Conservation (phyloP, 805 yeast species). For the Osmozyma mogii region DNA sequence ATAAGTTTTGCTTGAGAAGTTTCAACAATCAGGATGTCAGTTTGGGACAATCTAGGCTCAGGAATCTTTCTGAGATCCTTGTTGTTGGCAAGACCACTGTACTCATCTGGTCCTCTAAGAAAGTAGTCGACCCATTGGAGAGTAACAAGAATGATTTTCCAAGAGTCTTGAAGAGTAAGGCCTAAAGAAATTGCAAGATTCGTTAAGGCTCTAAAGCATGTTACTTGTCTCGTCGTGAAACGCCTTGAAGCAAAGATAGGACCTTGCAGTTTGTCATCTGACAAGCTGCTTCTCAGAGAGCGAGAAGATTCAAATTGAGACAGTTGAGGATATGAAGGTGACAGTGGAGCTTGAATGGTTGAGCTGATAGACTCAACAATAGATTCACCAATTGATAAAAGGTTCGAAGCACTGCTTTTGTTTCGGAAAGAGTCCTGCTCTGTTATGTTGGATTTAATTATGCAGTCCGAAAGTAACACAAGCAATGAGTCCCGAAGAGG, state of each 20-base stretch:
- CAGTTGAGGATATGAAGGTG: background rate
- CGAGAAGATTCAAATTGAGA: background rate
- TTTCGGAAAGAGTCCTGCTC: background rate
- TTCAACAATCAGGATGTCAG: constrained; percentile 47
- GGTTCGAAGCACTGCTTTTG: constrained; percentile 9
- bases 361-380: constrained; percentile 45
- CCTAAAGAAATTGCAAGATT: constrained; percentile 81
- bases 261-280: background rate
- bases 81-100: constrained; percentile 26
- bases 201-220: constrained; percentile 69
- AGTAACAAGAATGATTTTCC: constrained; percentile 55
- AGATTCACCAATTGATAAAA: constrained; percentile 41
- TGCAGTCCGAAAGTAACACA: constrained; percentile 22
- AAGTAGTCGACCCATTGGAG: constrained; percentile 75
- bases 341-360: constrained; percentile 21
- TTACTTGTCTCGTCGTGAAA: constrained; percentile 60
- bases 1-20: constrained; percentile 50
- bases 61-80: constrained; percentile 12
- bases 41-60: constrained; percentile 31
- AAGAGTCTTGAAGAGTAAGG: constrained; percentile 54
- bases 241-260: constrained; percentile 21
- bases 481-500: constrained; percentile 48
- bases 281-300: background rate
- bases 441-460: constrained; percentile 27
- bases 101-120: constrained; percentile 47